Base-by-base conservation (phyloP, 2,329 filamentous ascomycete genomes). In the Neofusicoccum sp. region DNA sequence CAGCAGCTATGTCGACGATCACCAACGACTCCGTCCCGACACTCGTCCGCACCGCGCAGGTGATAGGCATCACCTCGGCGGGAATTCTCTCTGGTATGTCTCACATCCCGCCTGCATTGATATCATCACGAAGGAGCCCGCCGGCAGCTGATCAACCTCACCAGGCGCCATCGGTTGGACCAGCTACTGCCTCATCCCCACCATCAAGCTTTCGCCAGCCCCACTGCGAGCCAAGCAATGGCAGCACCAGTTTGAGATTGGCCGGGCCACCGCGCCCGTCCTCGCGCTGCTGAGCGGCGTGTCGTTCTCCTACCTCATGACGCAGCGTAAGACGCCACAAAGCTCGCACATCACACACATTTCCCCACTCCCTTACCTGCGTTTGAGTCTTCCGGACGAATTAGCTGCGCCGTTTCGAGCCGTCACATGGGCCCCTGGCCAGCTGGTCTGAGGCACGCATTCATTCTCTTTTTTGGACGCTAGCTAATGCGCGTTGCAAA, bases 141-240 rank as follows among this genome's bases (percentile, higher is more conserved):
- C n/a, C n/a, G n/a, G 28, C 31, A 16, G 54, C 54, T 58, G 54
- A 58, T 12, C 20, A 20, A 16, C 28, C 11, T 36, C 34, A 16
- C 20, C 20, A 61, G 59, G 59, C 11, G 33, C 31, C 14, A 33
- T 45, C 20, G 48, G 41, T 8, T 56, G 33, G 48, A 36, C 67
- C 51, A 67, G 63, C 38, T 38, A 61, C 58, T 49, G 63, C n/a
- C 45, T 58, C 28, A 61, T 70, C 14, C 65, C 68, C 5, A 58
- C 66, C 5, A 41, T 66, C 12, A 47, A 62, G n/a, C 56, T 65
- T 7, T 63, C 66, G 12, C 63, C 68, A 4, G 47, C 59, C 11
- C 63, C 65, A 14, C 47, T 66, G 2, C 36, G 56, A 2, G 64
- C 63, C 26, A 62, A 66, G 62, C 68, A 71, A 65, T 71, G 68